Percentiles rank a stretch among this genome's conserved stretches.
These are phyloP conservation scores for Phytopythium montanum DNA, from an alignment of 352 stramenopile genomes.

Conservation along the genomic window DNA sequence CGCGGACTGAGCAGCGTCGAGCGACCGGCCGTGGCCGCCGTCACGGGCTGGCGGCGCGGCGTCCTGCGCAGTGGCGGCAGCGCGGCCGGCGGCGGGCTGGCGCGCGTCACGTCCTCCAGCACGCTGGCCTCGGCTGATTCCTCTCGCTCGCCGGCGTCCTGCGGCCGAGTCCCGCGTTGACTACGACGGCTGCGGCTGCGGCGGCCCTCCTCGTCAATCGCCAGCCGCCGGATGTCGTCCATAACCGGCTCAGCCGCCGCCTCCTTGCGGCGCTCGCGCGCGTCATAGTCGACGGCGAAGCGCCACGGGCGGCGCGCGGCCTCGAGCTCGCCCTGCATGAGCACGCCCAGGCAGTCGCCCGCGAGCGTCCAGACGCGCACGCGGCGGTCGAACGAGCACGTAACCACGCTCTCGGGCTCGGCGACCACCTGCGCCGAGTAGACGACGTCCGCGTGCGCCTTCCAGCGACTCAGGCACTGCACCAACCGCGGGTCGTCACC, in stretches of 20 bases:
- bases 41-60: slow-evolving; percentile 44
- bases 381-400: slow-evolving; percentile 72
- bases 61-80: slow-evolving; percentile 38
- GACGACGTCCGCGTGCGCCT: slow-evolving; percentile 67
- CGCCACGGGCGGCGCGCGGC: slow-evolving; percentile 48
- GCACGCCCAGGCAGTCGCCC: slow-evolving; percentile 63
- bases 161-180: slow-evolving; percentile 11
- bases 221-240: slow-evolving; percentile 47
- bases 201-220: slow-evolving; percentile 16
- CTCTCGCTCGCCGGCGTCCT: slow-evolving; percentile 11
- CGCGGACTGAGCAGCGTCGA: slow-evolving; percentile 37
- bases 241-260: slow-evolving; percentile 45
- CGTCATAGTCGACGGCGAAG: slow-evolving; percentile 72
- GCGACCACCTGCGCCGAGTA: slow-evolving; percentile 75
- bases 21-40: slow-evolving; percentile 32
- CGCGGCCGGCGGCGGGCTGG: slow-evolving; percentile 30
- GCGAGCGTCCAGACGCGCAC: slow-evolving; percentile 70
- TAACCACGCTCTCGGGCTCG: slow-evolving; percentile 65
- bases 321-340: slow-evolving; percentile 70
- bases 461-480: slow-evolving; percentile 55
- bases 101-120: slow-evolving; percentile 35
- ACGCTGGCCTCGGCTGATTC: slow-evolving; percentile 23
- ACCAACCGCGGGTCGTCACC: slow-evolving; percentile 17
- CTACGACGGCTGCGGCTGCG: slow-evolving; percentile 3
- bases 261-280: slow-evolving; percentile 68